phyloP scores from a whole-genome alignment of 2,329 filamentous ascomycete genomes.

The Penicillium sp. region DNA sequence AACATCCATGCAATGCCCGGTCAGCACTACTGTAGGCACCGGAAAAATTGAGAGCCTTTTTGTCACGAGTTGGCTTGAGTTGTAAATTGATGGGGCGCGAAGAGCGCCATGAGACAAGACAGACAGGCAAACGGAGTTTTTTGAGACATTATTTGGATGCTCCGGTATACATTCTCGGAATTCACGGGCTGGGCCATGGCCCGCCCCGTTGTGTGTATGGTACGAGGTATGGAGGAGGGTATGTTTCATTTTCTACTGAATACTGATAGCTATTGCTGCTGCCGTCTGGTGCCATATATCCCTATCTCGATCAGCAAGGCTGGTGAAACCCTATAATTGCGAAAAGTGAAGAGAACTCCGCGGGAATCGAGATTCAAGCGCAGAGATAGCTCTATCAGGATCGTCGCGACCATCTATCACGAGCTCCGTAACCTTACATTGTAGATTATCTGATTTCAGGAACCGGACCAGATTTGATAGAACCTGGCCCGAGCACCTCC shows the following conservation, averaged over 20 bases:
- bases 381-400: background rate
- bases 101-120: slow-evolving; percentile 14
- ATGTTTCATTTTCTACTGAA: background rate
- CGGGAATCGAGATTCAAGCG: background rate
- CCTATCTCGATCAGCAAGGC: background rate
- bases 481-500: slow-evolving; percentile 22
- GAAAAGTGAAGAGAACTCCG: background rate
- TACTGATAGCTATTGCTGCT: background rate
- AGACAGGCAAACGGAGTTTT: slow-evolving; percentile 18
- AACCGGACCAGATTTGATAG: background rate
- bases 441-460: background rate
- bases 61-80: background rate
- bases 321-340: background rate
- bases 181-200: background rate
- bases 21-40: slow-evolving; percentile 2
- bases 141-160: slow-evolving; percentile 10
- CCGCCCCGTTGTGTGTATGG: background rate
- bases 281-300: no score
- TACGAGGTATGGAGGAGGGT: background rate
- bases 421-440: background rate
- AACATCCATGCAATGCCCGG: slow-evolving; percentile 2
- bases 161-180: background rate
- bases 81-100: slow-evolving; percentile 5
- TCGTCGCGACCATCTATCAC: background rate
- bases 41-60: background rate